Evolutionary conservation across 805 yeast genomes (phyloP), one percentile per base, ranked within the genome.

Genomic region (Priceomyces haplophilus): DNA sequence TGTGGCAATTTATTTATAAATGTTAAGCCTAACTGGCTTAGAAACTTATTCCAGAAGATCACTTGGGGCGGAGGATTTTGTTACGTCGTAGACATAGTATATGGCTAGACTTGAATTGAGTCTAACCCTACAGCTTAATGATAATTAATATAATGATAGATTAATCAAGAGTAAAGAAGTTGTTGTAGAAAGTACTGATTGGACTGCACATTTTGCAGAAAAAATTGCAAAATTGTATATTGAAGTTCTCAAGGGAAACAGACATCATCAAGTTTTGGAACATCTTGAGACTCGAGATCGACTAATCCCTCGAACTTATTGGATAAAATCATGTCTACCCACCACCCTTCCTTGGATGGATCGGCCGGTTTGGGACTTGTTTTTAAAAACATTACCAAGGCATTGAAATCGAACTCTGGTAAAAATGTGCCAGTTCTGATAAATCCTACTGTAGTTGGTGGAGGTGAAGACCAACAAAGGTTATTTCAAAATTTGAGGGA

Each of bases 51-150:
- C 21, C 73, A 78, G 45, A 59, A 69, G 41, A 30, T 78, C 2
- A 78, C 81, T 5, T 79, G 82, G 80, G 81, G 83, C 37, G 88
- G 88, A 7, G 75, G 80, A 18, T 54, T 78, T 17, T 82, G 88
- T 48, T 75, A 62, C 46, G 39, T 78, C 4, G 72, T 77, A 62
- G 83, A 80, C 52, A 63, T 66, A 44, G 42, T 77, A 4, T 72
- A 67, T 53, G 80, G 80, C 11, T 76, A 58, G 43, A 42, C 13
- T 24, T 21, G 13, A 19, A 34, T 10, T 12, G 11, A 34, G n/a
- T n/a, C 13, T 7, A 19, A 27, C 5, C 31, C n/a, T 4, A 10
- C 31, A 27, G 11, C 10, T 12, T 18, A 16, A 34, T 34, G 37
- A 19, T 19, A 12, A 18, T 34, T 34, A 12, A 34, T 34, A 18